A percentile compares a stretch with the other conserved stretches of the same genome.
phyloP scores from a whole-genome alignment of 176 grass and related monocot genomes.

The Leersia perrieri region DNA sequence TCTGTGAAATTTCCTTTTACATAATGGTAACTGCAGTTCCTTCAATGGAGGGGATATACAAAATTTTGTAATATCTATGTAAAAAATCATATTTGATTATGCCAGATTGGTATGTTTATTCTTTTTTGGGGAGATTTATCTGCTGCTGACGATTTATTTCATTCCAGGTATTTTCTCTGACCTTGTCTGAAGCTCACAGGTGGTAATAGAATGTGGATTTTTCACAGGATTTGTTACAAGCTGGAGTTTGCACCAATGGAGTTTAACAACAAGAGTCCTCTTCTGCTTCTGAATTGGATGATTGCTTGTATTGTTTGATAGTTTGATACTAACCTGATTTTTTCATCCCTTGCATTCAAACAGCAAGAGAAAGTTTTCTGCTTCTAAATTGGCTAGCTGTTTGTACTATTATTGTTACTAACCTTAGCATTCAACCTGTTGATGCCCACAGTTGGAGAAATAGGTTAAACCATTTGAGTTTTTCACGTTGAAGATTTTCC shows the following conservation, averaged over 20 bases:
- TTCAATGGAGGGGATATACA: background rate
- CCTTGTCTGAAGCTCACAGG: conserved; percentile 98
- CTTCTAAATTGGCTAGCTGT: conserved; percentile 4
- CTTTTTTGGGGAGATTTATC: conserved; percentile 15
- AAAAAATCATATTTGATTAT: conserved; percentile 6
- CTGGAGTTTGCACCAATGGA: conserved; percentile 33
- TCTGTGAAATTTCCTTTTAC: conserved; percentile 7
- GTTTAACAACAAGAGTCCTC: conserved; percentile 25
- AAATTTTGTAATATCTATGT: conserved; percentile 18
- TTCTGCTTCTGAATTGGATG: conserved; percentile 15
- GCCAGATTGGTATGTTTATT: conserved; percentile 13
- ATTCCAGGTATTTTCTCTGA: conserved; percentile 99
- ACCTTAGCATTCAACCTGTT: background rate
- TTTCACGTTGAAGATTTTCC: conserved; percentile 4
- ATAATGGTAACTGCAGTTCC: conserved; percentile 27
- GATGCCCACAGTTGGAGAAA: background rate
- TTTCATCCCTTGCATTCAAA: background rate
- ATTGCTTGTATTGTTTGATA: conserved; percentile 19
- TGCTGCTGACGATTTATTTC: conserved; percentile 42
- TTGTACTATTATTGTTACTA: conserved; percentile 15
- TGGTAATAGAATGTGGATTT: conserved; percentile 46
- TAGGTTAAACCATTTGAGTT: background rate
- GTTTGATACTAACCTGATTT: conserved; percentile 13
- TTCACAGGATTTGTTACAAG: conserved; percentile 47
- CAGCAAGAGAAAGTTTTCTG: background rate